These are phyloP conservation scores for Trichoderma harzianum DNA, from an alignment of 2,329 filamentous ascomycete species.

Conservation along the genomic window DNA sequence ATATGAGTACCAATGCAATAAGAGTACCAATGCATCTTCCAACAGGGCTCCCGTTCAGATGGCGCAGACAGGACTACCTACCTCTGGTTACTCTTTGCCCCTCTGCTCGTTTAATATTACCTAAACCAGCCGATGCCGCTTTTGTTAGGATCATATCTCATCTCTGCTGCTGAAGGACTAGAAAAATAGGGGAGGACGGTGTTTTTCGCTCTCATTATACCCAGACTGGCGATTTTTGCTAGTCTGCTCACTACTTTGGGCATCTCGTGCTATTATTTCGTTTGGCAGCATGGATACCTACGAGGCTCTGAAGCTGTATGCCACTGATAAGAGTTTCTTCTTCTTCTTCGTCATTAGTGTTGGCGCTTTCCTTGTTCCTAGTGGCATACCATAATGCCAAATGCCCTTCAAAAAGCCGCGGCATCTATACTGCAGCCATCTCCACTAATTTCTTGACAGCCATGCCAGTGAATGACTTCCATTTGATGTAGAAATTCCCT, in stretches of 20 bases:
- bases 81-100: constrained; percentile 68
- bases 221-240: background rate
- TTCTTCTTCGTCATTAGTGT: background rate
- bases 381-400: constrained; percentile 40
- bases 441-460: constrained; percentile 61
- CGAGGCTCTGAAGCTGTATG: constrained; percentile 18
- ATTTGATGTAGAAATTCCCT: constrained; percentile 82
- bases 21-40: too few species aligned
- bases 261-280: background rate
- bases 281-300: background rate
- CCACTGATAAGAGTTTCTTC: background rate
- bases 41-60: background rate
- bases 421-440: constrained; percentile 69
- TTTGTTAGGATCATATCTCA: constrained; percentile 70
- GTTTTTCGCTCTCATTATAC: background rate
- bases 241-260: background rate
- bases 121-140: constrained; percentile 70
- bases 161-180: constrained; percentile 65
- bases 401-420: constrained; percentile 79
- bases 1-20: too few species aligned
- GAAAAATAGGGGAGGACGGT: constrained; percentile 74
- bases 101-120: constrained; percentile 80
- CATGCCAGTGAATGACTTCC: constrained; percentile 77
- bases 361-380: background rate
- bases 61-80: constrained; percentile 30